Base-by-base conservation (phyloP, 768 basidiomycete species). In the Hemileccinum rubropunctum region DNA sequence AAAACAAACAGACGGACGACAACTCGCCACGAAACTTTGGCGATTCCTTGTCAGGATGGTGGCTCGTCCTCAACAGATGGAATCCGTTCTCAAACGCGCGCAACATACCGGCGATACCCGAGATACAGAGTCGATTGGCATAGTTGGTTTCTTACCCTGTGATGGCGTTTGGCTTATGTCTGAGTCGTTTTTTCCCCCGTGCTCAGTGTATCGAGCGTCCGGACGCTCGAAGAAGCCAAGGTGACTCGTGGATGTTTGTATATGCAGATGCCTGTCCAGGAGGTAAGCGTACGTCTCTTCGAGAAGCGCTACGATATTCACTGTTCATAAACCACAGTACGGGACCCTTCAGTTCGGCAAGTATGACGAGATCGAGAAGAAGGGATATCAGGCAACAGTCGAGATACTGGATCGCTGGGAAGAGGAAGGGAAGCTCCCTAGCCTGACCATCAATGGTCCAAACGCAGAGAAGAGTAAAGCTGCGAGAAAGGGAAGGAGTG, bases 141-240 rank as follows among this genome's bases (percentile, higher is more conserved):
- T 99, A 98, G 95, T 97, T 60, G 57, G 93, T 79, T n/a, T 14
- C 42, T 47, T 5, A 20, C 40, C 20, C 20, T 18, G 15, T 7
- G 6, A 2, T 10, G 26, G 3, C n/a, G n/a, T n/a, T 37, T 11
- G 36, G 23, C 39, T 40, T 13, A 40, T 7, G 39, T 5, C 7
- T 10, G 15, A 13, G 15, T 39, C 5, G 14, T 12, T 7, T 12
- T 7, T n/a, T n/a, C 38, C 21, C n/a, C 15, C n/a, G 13, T 30
- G 43, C 32, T 7, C 48, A 98, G 95, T 66, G 95, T 98, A 2
- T 95, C 97, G 58, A 93, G 91, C 56, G 94, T 98, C 28, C 91
- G 85, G 62, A 95, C 92, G 1, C 75, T 98, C 7, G 94, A 97
- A 67, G 94, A 95, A 55, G 95, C 93, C n/a, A 98, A 98, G 68